Base-by-base conservation (phyloP, 129 eudicot genomes). In the Deinandra increscens region DNA sequence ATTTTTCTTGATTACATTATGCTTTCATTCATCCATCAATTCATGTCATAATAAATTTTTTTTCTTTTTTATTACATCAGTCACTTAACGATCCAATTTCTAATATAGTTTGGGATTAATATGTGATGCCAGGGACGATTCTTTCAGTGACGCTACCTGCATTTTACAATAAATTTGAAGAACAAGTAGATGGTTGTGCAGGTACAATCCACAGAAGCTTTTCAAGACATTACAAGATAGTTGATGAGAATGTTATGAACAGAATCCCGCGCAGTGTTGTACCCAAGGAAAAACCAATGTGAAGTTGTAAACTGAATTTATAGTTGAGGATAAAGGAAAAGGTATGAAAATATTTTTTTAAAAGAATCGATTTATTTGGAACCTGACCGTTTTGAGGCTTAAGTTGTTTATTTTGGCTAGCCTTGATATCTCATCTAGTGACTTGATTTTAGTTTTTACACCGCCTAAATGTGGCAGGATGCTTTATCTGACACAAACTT, bases 141-240 rank as follows among this genome's bases (percentile, higher is more conserved):
- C 46, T 90, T 23, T 87, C 81, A 2, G 82, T 87, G 43, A 90
- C 96, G 38, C 42, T 94, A 66, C 97, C 99, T 17, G 99, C 96
- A 11, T 80, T 94, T 79, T 94, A 87, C 79, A 87, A 84, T 75
- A 85, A 73, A 84, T 90, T 81, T 53, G 85, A 85, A 83, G 84
- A 81, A 19, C 79, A 20, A 50, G 86, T 94, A 51, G 96, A 87
- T 68, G 69, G 77, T 0, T 84, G 75, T 76, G 91, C 82, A 38
- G 97, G 95, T 74, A 53, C 77, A 37, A 79, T 93, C 74, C 95
- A 83, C 66, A 78, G 66, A 55, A 76, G 80, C 62, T 74, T 91
- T 79, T 88, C 98, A 7, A 85, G 77, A 80, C 92, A 83, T 78
- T 89, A 83, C 68, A 87, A 76, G 72, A 78, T 89, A 45, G 93